A percentile compares a stretch with the other conserved stretches of the same genome.
Evolutionary conservation across 306 rosid species (phyloP).

Genomic region (cucumber (Cucumis sativus)): Cucumber_9930_V3 NC_026659.2:21385501-21386000

Average conservation of each 20-base stretch:
- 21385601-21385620: neutral
- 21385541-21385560: conserved; percentile 1
- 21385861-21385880: neutral
- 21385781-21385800: conserved; percentile 31
- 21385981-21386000: neutral
- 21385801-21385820: conserved; percentile 60
- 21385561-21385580: neutral
- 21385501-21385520: conserved; percentile 95
- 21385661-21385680: conserved; percentile 69
- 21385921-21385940: neutral
- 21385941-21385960: neutral
- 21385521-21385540: conserved; percentile 75
- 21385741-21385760: neutral
- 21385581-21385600: neutral
- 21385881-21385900: neutral
- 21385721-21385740: neutral
- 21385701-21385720: conserved; percentile 20
- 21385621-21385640: conserved; percentile 88
- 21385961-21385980: neutral
- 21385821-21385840: conserved; percentile 56
- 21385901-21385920: neutral
- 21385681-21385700: conserved; percentile 45
- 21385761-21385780: conserved; percentile 58
- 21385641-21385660: conserved; percentile 83
- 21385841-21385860: conserved; percentile 56